Evolutionary conservation across 2,329 filamentous ascomycete species (phyloP), one percentile per base, ranked within the genome.

Genomic region (Lecanoromycetidae sp.): DNA sequence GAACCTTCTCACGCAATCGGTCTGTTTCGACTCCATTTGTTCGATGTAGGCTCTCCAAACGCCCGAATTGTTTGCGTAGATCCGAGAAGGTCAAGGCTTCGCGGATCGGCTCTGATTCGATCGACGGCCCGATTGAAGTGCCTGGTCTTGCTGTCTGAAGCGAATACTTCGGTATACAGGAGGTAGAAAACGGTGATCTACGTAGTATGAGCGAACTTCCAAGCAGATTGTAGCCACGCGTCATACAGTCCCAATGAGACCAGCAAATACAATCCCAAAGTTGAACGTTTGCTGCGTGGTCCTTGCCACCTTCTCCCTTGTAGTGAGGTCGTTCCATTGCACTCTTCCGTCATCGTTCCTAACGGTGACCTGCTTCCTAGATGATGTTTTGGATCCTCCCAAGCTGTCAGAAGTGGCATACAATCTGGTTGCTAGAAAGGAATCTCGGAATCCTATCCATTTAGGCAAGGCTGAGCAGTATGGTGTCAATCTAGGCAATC

Each of bases 221-320:
- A 15, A 46, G 27, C 19, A n/a, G n/a, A 17, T 20, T 40, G 8
- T 17, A 32, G 33, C 20, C 23, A 13, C 15, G 10, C 19, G 22
- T 57, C 73, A 52, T 71, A 87, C 84, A 29, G 88, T 94, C 56
- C 90, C 70, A 27, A 79, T 74, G 9, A 88, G 66, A 22, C 90
- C 90, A 6, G 81, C 70, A 1, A 87, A 56, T 7, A 95, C 78
- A 52, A 95, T 66, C 55, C 82, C 74, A 55, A 94, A 79, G 65
- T 96, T 95, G 69, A 94, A 82, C 13, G 82, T 84, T 64, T 95
- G 90, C 64, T 95, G 88, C 0, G 86, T 90, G 7, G 87, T 84
- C 32, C 90, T 77, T 20, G 82, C 83, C 2, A 80, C 79, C 64
- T 94, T 95, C 62, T 95, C 90, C 39, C 69, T 69, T 0, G 67